These are phyloP conservation scores for Pseudonitzschia pungens DNA, from an alignment of 108 stramenopile species.

Conservation along the genomic window DNA sequence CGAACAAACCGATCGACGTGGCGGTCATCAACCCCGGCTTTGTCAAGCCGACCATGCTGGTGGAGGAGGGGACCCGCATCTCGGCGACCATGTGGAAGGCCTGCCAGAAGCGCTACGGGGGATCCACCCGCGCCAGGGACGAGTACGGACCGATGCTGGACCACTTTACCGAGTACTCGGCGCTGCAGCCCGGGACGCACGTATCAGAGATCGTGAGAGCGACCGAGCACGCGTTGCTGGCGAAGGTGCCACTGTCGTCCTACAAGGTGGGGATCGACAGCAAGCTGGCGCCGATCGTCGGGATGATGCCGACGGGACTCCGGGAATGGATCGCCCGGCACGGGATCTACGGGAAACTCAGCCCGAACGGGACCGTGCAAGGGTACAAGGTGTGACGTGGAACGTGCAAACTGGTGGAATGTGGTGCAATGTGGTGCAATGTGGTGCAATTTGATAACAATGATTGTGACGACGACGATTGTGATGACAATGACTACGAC, in stretches of 20 bases:
- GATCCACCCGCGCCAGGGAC: slow-evolving; percentile 31
- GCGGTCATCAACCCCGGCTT: slow-evolving; percentile 36
- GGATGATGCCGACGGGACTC: slow-evolving; percentile 44
- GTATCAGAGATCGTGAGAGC: slow-evolving; percentile 34
- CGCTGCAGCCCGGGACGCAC: slow-evolving; percentile 42
- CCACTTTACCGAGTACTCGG: slow-evolving; percentile 33
- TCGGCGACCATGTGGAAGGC: slow-evolving; percentile 36
- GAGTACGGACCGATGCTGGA: slow-evolving; percentile 36
- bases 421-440: too few relatives aligned
- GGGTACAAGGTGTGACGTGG: slow-evolving; percentile 39
- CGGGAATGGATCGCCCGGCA: slow-evolving; percentile 34
- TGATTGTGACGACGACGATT: too few relatives aligned
- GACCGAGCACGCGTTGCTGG: slow-evolving; percentile 32
- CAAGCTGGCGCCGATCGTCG: slow-evolving; percentile 41
- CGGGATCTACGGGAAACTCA: slow-evolving; percentile 39
- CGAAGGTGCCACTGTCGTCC: slow-evolving; percentile 19
- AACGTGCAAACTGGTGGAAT: too few relatives aligned
- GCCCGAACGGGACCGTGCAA: slow-evolving; percentile 32
- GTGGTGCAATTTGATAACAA: too few relatives aligned
- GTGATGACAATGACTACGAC: too few relatives aligned
- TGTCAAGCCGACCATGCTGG: slow-evolving; percentile 51
- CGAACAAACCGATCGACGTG: slow-evolving; percentile 23
- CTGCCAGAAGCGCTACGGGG: slow-evolving; percentile 24
- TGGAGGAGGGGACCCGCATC: slow-evolving; percentile 38
- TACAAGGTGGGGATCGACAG: slow-evolving; percentile 48